Conservation (phyloP, 805 yeast genomes). For the Metschnikowia aberdeeniae region DNA sequence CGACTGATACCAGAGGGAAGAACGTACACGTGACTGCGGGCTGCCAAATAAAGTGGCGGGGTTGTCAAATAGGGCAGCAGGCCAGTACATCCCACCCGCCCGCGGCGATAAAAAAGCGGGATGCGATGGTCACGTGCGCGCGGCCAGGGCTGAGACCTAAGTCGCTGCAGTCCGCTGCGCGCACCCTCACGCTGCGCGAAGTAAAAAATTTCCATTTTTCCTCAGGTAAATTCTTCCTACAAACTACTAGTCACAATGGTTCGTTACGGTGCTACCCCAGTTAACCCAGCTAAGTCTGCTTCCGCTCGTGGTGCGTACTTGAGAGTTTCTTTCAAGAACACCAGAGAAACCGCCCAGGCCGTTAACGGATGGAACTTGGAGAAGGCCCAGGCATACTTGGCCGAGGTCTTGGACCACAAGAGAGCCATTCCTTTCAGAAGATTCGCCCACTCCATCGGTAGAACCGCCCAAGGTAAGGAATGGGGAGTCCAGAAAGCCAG, state of each 20-base stretch:
- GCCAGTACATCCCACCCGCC: too few species aligned
- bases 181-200: slow-evolving; percentile 3
- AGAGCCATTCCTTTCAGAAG: slow-evolving; percentile 99
- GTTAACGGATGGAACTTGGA: slow-evolving; percentile 96
- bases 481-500: slow-evolving; percentile 99
- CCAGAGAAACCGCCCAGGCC: slow-evolving; percentile 99
- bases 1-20: too few species aligned
- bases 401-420: slow-evolving; percentile 94
- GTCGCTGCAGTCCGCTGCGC: slow-evolving; percentile 1
- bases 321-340: slow-evolving; percentile 99
- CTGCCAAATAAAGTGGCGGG: too few species aligned
- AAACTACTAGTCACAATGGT: slow-evolving; percentile 57
- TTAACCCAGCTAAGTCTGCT: slow-evolving; percentile 99
- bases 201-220: slow-evolving; percentile 7
- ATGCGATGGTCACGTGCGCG: slow-evolving; percentile 14
- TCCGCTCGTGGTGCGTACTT: slow-evolving; percentile 99
- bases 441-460: slow-evolving; percentile 93
- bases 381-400: slow-evolving; percentile 93
- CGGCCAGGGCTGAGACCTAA: slow-evolving; percentile 13
- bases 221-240: slow-evolving; percentile 8
- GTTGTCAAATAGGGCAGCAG: too few species aligned
- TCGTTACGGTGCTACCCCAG: slow-evolving; percentile 99
- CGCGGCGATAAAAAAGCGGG: too few species aligned
- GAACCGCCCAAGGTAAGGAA: slow-evolving; percentile 99
- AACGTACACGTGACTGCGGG: too few species aligned